A percentile compares a stretch with the other conserved stretches of the same genome.
These are phyloP conservation scores for Fomitopsis pinicola DNA, from an alignment of 1,284 basidiomycete genomes.

Conservation along the genomic window DNA sequence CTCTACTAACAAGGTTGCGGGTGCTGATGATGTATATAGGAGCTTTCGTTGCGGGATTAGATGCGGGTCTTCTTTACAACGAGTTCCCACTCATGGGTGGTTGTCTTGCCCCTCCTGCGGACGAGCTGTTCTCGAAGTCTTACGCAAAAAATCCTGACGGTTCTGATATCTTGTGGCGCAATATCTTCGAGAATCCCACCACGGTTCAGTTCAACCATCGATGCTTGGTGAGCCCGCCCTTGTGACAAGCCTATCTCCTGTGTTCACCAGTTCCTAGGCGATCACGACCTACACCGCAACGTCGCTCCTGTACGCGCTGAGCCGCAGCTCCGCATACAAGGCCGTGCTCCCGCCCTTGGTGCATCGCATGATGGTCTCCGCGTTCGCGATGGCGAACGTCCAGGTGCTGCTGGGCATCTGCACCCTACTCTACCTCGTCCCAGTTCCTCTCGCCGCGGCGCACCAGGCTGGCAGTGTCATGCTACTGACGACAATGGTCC, in stretches of 20 bases:
- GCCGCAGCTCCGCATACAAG: slow-evolving; percentile 47
- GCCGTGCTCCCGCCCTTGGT: slow-evolving; percentile 66
- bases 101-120: slow-evolving; percentile 73
- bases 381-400: slow-evolving; percentile 80
- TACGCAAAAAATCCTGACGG: slow-evolving; percentile 69
- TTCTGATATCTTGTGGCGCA: slow-evolving; percentile 85
- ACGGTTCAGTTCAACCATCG: slow-evolving; percentile 98
- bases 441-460: slow-evolving; percentile 85
- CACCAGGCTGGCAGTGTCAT: slow-evolving; percentile 95
- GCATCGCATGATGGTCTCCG: slow-evolving; percentile 56
- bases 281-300: slow-evolving; percentile 78
- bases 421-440: slow-evolving; percentile 92
- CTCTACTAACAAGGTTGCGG: no score
- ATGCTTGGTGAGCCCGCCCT: slow-evolving; percentile 58
- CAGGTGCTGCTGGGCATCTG: slow-evolving; percentile 91
- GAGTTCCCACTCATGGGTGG: slow-evolving; percentile 98
- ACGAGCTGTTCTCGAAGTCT: slow-evolving; percentile 79
- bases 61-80: slow-evolving; percentile 96
- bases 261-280: slow-evolving; percentile 44
- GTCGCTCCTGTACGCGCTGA: slow-evolving; percentile 57
- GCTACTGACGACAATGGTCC: slow-evolving; percentile 82
- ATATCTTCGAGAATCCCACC: slow-evolving; percentile 95
- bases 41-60: slow-evolving; percentile 96
- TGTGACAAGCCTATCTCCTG: no score
- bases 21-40: slow-evolving; percentile 41